phyloP scores from a whole-genome alignment of 2,329 filamentous ascomycete species.

The Aspergillus vadensis region DNA sequence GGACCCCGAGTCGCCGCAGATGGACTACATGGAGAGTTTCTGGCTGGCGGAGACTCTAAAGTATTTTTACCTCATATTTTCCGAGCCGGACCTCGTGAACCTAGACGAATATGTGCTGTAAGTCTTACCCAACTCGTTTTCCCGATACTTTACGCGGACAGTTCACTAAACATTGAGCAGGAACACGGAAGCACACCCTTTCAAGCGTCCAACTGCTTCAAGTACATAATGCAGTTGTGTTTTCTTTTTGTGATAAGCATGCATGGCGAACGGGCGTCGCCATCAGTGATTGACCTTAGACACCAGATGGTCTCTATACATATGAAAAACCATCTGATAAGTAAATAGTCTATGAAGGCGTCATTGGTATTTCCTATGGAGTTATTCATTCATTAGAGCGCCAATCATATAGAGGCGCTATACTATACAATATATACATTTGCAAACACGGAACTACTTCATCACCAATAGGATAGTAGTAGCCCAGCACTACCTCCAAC shows the following conservation, averaged over 20 bases:
- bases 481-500: slow-evolving; percentile 3
- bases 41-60: slow-evolving; percentile 51
- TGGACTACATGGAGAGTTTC: slow-evolving; percentile 49
- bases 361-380: neutral
- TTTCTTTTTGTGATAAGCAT: neutral
- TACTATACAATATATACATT: neutral
- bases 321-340: neutral
- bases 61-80: slow-evolving; percentile 50
- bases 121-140: slow-evolving; percentile 18
- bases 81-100: slow-evolving; percentile 42
- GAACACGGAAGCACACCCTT: slow-evolving; percentile 47
- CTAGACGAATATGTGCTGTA: slow-evolving; percentile 49
- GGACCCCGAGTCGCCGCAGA: slow-evolving; percentile 26
- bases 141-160: neutral
- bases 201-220: slow-evolving; percentile 28
- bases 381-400: too few species aligned
- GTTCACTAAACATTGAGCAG: slow-evolving; percentile 20
- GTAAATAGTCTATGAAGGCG: neutral
- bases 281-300: neutral
- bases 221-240: neutral
- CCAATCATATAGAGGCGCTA: neutral
- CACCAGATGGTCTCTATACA: neutral
- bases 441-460: neutral
- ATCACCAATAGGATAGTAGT: neutral
- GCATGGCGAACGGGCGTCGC: slow-evolving; percentile 16